Evolutionary conservation across 768 basidiomycete genomes (phyloP), one percentile per base, ranked within the genome.

Genomic region (Trametes cubensis): DNA sequence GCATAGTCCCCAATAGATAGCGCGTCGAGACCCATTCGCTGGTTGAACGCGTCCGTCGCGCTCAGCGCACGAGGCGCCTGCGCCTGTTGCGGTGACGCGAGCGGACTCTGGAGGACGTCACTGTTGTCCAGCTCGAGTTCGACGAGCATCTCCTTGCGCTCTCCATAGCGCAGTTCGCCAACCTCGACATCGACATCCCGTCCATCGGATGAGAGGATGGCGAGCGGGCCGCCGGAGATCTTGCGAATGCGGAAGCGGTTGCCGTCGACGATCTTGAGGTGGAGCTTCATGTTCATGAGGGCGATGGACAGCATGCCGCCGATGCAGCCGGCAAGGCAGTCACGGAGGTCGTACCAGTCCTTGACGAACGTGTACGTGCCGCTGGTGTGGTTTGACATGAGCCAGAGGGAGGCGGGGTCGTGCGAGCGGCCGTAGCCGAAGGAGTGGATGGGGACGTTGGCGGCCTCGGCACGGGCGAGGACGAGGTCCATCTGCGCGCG

Each of bases 401-500:
- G 86, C 97, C 97, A 98, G 38, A 99, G 84, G 7, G 95, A 96
- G 15, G 94, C 94, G 18, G 97, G 97, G 74, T 98, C 97, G 72
- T 98, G 97, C 17, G 94, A 92, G 61, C 93, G 91, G 26, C 95
- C 96, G 70, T 96, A 99, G 54, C 97, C 97, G 66, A 99, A 90
- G 3, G 95, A 91, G 74, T 99, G 96, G 58, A 99, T 97, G 4
- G 97, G 95, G 25, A 97, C 87, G 72, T 94, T 94, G 30, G 93
- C 97, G 14, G 97, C 96, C 71, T 99, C 97, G 1, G 95, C 91
- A 40, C 97, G 89, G 46, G 96, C 95, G 49, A 98, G 89, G 17
- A 98, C 95, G 17, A 99, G 83, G 73, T 99, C 97, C 94, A 99
- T 98, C 74, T 98, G 95, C 23, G 94, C 94, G 17, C 95, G 87